Evolutionary conservation across 495 filamentous ascomycete species (phyloP).

Genomic region (Penicillium samsonianum): DNA sequence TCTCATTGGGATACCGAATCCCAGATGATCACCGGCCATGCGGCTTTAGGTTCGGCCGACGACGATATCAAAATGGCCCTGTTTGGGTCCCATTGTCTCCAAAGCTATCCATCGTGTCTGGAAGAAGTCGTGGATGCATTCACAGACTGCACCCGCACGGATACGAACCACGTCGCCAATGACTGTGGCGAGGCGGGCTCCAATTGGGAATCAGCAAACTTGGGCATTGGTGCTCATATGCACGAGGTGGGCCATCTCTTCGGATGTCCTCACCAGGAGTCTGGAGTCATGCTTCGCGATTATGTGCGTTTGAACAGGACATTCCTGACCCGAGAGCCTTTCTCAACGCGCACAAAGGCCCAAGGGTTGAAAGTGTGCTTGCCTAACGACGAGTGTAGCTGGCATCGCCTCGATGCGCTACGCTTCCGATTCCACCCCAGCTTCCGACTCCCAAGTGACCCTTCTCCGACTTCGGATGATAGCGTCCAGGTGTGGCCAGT

Average conservation of each 20-base stretch:
- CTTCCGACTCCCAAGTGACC: constrained; percentile 80
- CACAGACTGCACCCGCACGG: constrained; percentile 82
- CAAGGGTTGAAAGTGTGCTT: constrained; percentile 71
- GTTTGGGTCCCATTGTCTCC: constrained; percentile 85
- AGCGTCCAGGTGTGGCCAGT: constrained; percentile 88
- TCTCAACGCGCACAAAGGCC: constrained; percentile 78
- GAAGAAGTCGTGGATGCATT: constrained; percentile 88
- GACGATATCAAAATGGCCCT: constrained; percentile 79
- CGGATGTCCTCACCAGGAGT: constrained; percentile 84
- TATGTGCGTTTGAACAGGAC: constrained; percentile 82
- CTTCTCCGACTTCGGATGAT: constrained; percentile 62
- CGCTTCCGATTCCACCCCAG: constrained; percentile 90
- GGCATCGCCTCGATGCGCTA: constrained; percentile 86
- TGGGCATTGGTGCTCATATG: constrained; percentile 89
- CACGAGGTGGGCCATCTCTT: constrained; percentile 87
- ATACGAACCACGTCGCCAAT: constrained; percentile 77
- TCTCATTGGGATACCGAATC: constrained; percentile 77
- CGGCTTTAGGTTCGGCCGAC: constrained; percentile 68
- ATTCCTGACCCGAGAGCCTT: constrained; percentile 75
- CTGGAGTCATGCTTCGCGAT: constrained; percentile 84
- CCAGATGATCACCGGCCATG: constrained; percentile 75
- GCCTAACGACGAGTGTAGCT: constrained; percentile 76
- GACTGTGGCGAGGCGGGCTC: constrained; percentile 82
- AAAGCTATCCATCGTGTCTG: constrained; percentile 80
- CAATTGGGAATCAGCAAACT: constrained; percentile 88